Conservation (phyloP, 2,329 filamentous ascomycete species). For the Verticillium longisporum region DNA sequence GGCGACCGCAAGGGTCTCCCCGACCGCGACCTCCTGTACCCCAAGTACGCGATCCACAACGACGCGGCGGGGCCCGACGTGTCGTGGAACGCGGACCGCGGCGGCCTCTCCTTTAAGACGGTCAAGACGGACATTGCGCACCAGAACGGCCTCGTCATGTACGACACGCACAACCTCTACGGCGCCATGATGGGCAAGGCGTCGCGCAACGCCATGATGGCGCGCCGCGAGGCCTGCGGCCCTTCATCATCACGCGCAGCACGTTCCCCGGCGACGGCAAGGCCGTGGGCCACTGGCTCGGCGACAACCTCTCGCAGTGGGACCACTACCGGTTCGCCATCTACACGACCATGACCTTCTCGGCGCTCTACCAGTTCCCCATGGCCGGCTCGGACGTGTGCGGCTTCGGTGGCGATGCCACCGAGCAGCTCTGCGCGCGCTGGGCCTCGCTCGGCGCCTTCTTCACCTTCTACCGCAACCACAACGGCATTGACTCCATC, state of each 20-base stretch:
- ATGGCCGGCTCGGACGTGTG: conserved; percentile 70
- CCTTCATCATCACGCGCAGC: conserved; percentile 77
- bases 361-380: conserved; percentile 40
- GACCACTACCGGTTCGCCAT: conserved; percentile 13
- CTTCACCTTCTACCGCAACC: conserved; percentile 74
- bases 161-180: conserved; percentile 79
- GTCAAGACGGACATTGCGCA: conserved; percentile 62
- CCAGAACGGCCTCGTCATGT: conserved; percentile 60
- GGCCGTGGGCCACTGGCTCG: conserved; percentile 77
- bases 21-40: conserved; percentile 13
- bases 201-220: conserved; percentile 64
- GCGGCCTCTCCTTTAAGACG: conserved; percentile 47
- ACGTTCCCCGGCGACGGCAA: conserved; percentile 73
- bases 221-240: conserved; percentile 62
- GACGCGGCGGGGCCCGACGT: not conserved
- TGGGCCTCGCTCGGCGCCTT: conserved; percentile 71
- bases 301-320: conserved; percentile 67
- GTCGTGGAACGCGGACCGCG: conserved; percentile 18
- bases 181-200: conserved; percentile 29
- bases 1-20: conserved; percentile 13
- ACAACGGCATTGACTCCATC: conserved; percentile 56
- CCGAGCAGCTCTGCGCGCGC: conserved; percentile 63
- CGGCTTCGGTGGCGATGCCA: conserved; percentile 62
- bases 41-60: conserved; percentile 13
- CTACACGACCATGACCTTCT: conserved; percentile 2